Percentiles rank a stretch among this genome's conserved stretches.
These are phyloP conservation scores for Botrytis byssoidea DNA, from an alignment of 2,329 filamentous ascomycete species.

Conservation along the genomic window DNA sequence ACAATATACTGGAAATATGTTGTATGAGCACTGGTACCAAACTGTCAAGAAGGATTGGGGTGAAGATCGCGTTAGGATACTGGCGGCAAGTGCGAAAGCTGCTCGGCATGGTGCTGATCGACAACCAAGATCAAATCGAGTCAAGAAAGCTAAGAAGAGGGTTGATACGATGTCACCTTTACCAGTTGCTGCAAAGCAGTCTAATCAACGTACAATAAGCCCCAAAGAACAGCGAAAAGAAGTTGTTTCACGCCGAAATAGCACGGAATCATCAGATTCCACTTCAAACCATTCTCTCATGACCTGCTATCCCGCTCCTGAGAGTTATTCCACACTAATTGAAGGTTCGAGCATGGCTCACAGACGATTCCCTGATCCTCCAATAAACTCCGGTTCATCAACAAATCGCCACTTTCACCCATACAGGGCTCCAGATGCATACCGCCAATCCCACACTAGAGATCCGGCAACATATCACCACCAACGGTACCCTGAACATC, in stretches of 20 bases:
- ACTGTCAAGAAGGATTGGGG: slow-evolving; percentile 16
- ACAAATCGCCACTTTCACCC: background rate
- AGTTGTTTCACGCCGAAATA: too few relatives aligned
- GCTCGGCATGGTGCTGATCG: background rate
- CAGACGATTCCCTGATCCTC: too few relatives aligned
- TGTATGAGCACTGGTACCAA: slow-evolving; percentile 27
- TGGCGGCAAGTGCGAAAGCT: background rate
- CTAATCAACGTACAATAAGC: background rate
- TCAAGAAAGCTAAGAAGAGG: background rate
- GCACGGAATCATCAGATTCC: background rate
- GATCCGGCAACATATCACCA: background rate
- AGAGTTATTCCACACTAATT: background rate
- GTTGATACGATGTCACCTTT: accelerated
- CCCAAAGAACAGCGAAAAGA: background rate
- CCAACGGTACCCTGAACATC: background rate
- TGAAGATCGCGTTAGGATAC: background rate
- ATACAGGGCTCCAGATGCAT: background rate
- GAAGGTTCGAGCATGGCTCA: background rate
- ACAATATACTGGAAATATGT: slow-evolving; percentile 11
- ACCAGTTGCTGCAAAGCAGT: background rate
- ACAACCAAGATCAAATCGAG: background rate
- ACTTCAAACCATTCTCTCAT: background rate
- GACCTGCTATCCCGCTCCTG: background rate
- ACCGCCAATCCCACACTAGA: background rate
- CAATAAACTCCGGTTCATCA: background rate